phyloP scores from a whole-genome alignment of 1,139 yeast genomes.

The Debaryomyces sp. region DNA sequence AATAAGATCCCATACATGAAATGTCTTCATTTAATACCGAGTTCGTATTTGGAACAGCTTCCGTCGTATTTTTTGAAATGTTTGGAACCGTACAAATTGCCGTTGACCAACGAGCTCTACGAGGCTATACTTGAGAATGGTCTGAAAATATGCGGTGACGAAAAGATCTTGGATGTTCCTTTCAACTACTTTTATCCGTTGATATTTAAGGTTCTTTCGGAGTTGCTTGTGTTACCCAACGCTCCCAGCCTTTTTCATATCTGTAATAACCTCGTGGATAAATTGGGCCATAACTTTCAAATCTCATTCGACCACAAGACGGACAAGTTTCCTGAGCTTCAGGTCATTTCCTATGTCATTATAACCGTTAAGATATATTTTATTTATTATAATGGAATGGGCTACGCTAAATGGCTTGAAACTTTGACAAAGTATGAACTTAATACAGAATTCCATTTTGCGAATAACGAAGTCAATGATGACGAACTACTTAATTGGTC shows the following conservation, averaged over 20 bases:
- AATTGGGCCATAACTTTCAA: conserved; percentile 11
- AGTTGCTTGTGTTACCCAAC: conserved; percentile 34
- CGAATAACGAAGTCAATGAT: conserved; percentile 10
- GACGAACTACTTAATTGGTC: conserved; percentile 42
- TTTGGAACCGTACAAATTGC: conserved; percentile 34
- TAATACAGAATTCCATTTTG: conserved; percentile 21
- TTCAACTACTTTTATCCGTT: conserved; percentile 38
- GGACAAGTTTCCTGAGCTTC: conserved; percentile 32
- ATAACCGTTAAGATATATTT: conserved; percentile 34
- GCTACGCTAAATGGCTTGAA: conserved; percentile 26
- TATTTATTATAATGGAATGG: conserved; percentile 16
- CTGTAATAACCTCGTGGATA: conserved; percentile 17
- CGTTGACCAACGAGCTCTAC: conserved; percentile 31
- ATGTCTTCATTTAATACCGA: conserved; percentile 34
- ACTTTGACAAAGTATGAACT: conserved; percentile 21
- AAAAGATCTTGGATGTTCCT: conserved; percentile 15
- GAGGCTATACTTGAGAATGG: conserved; percentile 18
- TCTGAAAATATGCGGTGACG: conserved; percentile 10
- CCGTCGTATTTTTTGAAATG: conserved; percentile 25
- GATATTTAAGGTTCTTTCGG: conserved; percentile 29
- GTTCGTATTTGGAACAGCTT: conserved; percentile 22
- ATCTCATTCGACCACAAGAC: conserved; percentile 7
- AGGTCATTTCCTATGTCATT: conserved; percentile 26
- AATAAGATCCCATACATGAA: conserved; percentile 44
- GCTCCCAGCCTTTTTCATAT: conserved; percentile 31